Base-by-base conservation (phyloP, 371 early-diverging fungal genomes). In the Lichtheimia ramosa region DNA sequence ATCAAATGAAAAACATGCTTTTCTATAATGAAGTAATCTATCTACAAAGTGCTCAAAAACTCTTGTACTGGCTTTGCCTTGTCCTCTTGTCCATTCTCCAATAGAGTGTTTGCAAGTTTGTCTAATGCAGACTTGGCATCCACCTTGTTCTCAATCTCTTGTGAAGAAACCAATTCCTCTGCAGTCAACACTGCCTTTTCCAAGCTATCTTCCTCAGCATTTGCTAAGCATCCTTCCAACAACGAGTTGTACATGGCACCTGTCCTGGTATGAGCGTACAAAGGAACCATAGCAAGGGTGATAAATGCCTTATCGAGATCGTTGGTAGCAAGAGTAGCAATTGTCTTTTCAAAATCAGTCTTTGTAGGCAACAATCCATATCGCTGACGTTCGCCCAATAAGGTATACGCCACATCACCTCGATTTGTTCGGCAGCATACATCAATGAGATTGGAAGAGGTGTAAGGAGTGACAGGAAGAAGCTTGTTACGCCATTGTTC, bases 401-500 rank as follows among this genome's bases (percentile, higher is more conserved):
- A 55, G 43, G 69, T 68, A 39, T 68, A 56, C 4, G 75, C 71
- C 14, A 69, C 59, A 53, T 78, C 74, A 18, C 70, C 73, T 2
- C 69, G 59, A 23, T 62, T 63, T 10, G 64, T 65, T 41, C 56
- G 62, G 59, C 73, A 70, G 53, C 61, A 61, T 10, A 60, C 51
- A 16, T 64, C 64, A 49, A 74, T 56, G 39, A 74, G 16, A 21
- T 58, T 70, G 27, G 61, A 43, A 3, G 67, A 58, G 42, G 69
- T 61, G 46, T 23, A 43, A 23, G 61, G 43, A 2, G 69, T 56
- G 56, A 75, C 56, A n/a, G 73, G 79, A 1, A 78, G 52, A 7
- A 49, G 65, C 40, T 58, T 63, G 48, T 53, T 64, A 20, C 79
- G 73, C 79, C 79, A 78, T 51, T 78, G 75, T 27, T 68, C 69